phyloP scores from a whole-genome alignment of 345 rosid species.

The Brassica juncea region DNA sequence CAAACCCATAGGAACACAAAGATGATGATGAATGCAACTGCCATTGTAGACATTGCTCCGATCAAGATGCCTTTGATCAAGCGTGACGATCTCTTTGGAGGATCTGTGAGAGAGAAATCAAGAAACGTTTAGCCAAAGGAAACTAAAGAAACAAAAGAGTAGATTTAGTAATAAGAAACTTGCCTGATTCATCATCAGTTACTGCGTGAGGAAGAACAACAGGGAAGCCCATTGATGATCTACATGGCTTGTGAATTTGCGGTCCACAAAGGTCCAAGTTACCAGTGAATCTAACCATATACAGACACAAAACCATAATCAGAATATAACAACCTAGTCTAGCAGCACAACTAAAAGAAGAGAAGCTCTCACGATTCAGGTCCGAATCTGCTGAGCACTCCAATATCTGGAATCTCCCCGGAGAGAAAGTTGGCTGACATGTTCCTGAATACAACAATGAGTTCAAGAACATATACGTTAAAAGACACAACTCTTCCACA shows the following conservation, averaged over 20 bases:
- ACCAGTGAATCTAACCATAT: conserved; percentile 59
- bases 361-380: conserved; percentile 63
- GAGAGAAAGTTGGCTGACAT: conserved; percentile 89
- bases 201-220: conserved; percentile 92
- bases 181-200: conserved; percentile 73
- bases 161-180: neutral
- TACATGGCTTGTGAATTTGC: conserved; percentile 86
- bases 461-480: conserved; percentile 8
- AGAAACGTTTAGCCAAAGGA: neutral
- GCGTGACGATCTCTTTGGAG: conserved; percentile 71
- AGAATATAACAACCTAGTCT: neutral
- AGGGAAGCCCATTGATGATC: conserved; percentile 96
- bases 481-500: neutral
- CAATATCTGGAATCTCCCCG: conserved; percentile 90
- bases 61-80: conserved; percentile 86
- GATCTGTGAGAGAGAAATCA: conserved; percentile 22
- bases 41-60: conserved; percentile 79
- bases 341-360: neutral
- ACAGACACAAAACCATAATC: conserved; percentile 5
- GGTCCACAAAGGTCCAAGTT: conserved; percentile 88
- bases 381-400: conserved; percentile 76
- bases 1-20: conserved; percentile 75
- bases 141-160: neutral
- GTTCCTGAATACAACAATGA: conserved; percentile 54
- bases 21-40: conserved; percentile 62